Percentiles rank a stretch among this genome's conserved stretches.
These are phyloP conservation scores for Pseudozyma tsukubaensis DNA, from an alignment of 1,284 basidiomycete species.

Conservation along the genomic window DNA sequence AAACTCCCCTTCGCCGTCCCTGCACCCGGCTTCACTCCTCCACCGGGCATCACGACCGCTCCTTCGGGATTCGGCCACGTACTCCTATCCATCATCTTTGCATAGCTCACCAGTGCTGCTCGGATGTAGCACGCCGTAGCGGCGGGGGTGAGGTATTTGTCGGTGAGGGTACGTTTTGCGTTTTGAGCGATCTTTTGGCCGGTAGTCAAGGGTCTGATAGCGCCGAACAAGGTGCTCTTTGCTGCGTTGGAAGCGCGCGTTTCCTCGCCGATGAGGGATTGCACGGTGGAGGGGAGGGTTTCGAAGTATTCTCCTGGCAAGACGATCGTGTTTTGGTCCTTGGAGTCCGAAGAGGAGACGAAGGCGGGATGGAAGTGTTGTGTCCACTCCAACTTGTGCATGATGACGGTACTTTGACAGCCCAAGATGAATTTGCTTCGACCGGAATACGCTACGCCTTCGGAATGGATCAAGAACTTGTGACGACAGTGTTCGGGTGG, in stretches of 20 bases:
- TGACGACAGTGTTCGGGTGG: constrained; percentile 41
- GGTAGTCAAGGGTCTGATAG: not conserved
- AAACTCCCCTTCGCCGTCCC: constrained; percentile 42
- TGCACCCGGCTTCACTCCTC: constrained; percentile 42
- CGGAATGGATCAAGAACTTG: constrained; percentile 56
- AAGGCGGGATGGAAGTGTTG: constrained; percentile 61
- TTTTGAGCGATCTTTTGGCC: constrained; percentile 22
- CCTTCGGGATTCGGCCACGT: constrained; percentile 28
- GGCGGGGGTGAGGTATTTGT: constrained; percentile 51
- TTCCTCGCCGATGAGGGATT: constrained; percentile 19
- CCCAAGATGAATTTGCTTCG: constrained; percentile 47
- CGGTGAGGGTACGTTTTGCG: constrained; percentile 40
- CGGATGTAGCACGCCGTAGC: constrained; percentile 49
- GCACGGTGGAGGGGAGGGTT: constrained; percentile 16
- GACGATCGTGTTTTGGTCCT: constrained; percentile 30
- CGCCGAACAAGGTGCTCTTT: too few species aligned
- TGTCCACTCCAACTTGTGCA: constrained; percentile 50
- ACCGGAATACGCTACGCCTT: constrained; percentile 58
- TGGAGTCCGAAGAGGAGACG: constrained; percentile 6
- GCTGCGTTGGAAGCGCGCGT: too few species aligned
- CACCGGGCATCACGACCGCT: constrained; percentile 13
- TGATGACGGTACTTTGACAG: constrained; percentile 45
- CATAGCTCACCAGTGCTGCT: constrained; percentile 43
- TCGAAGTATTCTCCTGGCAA: constrained; percentile 25
- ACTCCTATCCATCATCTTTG: constrained; percentile 7